phyloP scores from a whole-genome alignment of 2,329 filamentous ascomycete genomes.

The Emericellopsis cladophorae region DNA sequence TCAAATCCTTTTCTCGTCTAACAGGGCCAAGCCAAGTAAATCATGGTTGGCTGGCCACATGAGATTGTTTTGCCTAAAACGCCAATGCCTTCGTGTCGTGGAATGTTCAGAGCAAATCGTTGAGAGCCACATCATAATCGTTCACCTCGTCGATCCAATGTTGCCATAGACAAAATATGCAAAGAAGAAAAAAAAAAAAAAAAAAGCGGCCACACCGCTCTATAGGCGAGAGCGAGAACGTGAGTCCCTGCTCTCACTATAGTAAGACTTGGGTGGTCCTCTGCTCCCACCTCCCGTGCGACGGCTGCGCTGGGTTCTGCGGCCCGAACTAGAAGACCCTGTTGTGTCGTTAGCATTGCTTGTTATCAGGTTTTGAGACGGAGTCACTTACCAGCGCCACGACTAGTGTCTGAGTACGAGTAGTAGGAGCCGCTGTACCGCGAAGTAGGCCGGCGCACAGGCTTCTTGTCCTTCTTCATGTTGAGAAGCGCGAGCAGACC shows the following conservation, averaged over 20 bases:
- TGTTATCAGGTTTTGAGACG: background rate
- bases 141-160: background rate
- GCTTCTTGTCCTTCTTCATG: constrained; percentile 36
- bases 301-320: constrained; percentile 18
- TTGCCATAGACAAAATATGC: background rate
- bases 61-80: background rate
- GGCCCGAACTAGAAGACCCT: constrained; percentile 11
- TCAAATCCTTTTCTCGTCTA: background rate
- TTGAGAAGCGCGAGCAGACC: constrained; percentile 42
- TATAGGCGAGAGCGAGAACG: background rate
- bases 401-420: constrained; percentile 36
- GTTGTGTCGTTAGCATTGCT: constrained; percentile 1
- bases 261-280: constrained; percentile 14
- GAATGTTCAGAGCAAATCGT: no score
- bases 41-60: no score
- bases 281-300: constrained; percentile 18
- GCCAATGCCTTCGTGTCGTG: no score
- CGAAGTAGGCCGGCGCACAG: constrained; percentile 26
- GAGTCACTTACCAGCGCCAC: constrained; percentile 31
- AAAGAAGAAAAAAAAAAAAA: background rate
- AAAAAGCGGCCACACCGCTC: background rate
- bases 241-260: constrained; percentile 9
- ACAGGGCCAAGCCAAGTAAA: background rate
- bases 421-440: constrained; percentile 41
- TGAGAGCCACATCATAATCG: no score